Conservation (phyloP, 1,284 basidiomycete species). For the Leccinum fuscescens region DNA sequence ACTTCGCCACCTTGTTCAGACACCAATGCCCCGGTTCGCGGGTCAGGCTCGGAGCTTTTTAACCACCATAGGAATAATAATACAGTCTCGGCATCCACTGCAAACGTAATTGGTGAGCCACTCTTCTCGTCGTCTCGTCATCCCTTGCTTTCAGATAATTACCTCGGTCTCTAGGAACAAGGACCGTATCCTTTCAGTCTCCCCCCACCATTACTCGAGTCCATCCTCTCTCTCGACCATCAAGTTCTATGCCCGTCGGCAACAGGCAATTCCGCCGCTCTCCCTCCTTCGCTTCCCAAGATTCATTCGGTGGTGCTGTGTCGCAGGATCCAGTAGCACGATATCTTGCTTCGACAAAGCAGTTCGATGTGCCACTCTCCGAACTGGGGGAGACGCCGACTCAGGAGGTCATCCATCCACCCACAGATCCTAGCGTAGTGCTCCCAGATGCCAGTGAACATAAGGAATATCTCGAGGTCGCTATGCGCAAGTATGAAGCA, state of each 20-base stretch:
- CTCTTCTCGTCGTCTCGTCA: conserved; percentile 15
- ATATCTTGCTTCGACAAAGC: conserved; percentile 47
- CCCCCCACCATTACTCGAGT: conserved; percentile 9
- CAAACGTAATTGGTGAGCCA: conserved; percentile 35
- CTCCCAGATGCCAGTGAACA: conserved; percentile 30
- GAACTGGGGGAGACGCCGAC: conserved; percentile 44
- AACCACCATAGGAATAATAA: conserved; percentile 22
- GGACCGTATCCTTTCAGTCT: conserved; percentile 34
- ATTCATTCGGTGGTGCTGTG: conserved; percentile 57
- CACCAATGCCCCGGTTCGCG: conserved; percentile 13
- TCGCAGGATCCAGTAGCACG: conserved; percentile 46
- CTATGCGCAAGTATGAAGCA: conserved; percentile 30
- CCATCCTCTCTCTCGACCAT: conserved; percentile 18
- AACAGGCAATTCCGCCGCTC: conserved; percentile 32
- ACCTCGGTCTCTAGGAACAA: conserved; percentile 29
- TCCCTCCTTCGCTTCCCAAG: conserved; percentile 45
- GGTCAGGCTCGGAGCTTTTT: conserved; percentile 27
- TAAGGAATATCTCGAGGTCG: conserved; percentile 21
- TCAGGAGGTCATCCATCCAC: conserved; percentile 25
- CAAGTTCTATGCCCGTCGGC: conserved; percentile 23
- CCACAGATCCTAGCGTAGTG: conserved; percentile 19
- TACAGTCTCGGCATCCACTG: conserved; percentile 28
- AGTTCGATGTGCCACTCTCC: conserved; percentile 58
- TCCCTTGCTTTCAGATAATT: conserved; percentile 21
- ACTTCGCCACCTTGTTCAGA: conserved; percentile 10